Base-by-base conservation (phyloP, 192 early-diverging fungal genomes). In the Coemansia sp. region DNA sequence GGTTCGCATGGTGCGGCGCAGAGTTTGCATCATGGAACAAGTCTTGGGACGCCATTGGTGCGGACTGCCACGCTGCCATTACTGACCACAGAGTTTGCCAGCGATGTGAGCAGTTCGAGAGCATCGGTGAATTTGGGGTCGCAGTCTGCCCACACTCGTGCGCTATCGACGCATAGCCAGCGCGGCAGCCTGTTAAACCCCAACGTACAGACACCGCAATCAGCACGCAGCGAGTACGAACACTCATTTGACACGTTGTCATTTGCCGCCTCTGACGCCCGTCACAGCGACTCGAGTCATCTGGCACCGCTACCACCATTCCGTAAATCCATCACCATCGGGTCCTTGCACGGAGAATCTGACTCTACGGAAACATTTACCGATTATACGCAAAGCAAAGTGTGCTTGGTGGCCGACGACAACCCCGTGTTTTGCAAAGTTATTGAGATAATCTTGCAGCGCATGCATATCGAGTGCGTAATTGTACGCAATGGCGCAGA, bases 361-460 rank as follows among this genome's bases (percentile, higher is more conserved):
- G 14, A 25, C 14, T 6, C 29, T 6, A 32, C 29, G 5, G 29
- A 32, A 6, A 3, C 29, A 6, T 32, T 32, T 14, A 10, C 8
- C 14, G 24, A 27, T 12, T 14, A 25, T 15, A 12, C 4, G 56
- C 47, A 68, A 9, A 77, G 75, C 54, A 60, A 21, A 6, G 49
- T 70, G 66, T 88, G 86, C 69, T 66, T 98, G 14, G 86, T 98
- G 47, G 94, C 89, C 4, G 95, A 98, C 60, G 93, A 94, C 71
- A 98, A 98, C 63, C 93, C 93, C 5, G 90, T 95, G 43, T 87
- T 88, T 45, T 85, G 87, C 60, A 93, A 93, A 72, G 91, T 98
- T 59, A 67, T 98, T 62, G 95, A 98, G 74, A 91, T 90, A n/a
- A 88, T 95, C 62, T 75, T 98, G 50, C 73, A 73, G 23, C 85